A percentile compares a stretch with the other conserved stretches of the same genome.
phyloP scores from a whole-genome alignment of 1,139 yeast species.

The Nakaseomyces nivariensis region DNA sequence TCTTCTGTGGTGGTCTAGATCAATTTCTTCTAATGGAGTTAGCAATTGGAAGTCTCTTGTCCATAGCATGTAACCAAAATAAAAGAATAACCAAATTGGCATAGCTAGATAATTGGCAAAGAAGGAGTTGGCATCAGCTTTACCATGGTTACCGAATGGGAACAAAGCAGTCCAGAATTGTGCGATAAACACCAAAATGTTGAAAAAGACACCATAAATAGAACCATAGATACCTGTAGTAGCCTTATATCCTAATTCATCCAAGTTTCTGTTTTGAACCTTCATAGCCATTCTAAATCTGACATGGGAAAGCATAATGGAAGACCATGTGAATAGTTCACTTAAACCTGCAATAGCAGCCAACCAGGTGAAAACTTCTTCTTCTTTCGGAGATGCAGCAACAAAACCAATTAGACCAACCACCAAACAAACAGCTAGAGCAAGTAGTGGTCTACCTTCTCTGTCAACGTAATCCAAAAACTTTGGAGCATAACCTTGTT shows the following conservation, averaged over 20 bases:
- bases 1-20: conserved; percentile 59
- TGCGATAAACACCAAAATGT: conserved; percentile 54
- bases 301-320: conserved; percentile 64
- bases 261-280: conserved; percentile 50
- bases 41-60: conserved; percentile 41
- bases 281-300: conserved; percentile 67
- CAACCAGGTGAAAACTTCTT: conserved; percentile 67
- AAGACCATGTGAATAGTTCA: conserved; percentile 75
- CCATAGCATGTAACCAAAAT: conserved; percentile 44
- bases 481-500: conserved; percentile 51
- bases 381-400: conserved; percentile 50
- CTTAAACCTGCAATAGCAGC: conserved; percentile 77
- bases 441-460: conserved; percentile 51
- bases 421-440: conserved; percentile 36
- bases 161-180: conserved; percentile 34
- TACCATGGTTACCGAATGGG: conserved; percentile 19
- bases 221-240: conserved; percentile 67
- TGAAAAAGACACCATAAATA: conserved; percentile 50
- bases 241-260: conserved; percentile 60
- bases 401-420: conserved; percentile 44
- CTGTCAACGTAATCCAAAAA: conserved; percentile 43
- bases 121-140: conserved; percentile 38
- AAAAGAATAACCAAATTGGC: conserved; percentile 46
- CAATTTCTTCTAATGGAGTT: conserved; percentile 42
- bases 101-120: conserved; percentile 49